These are phyloP conservation scores for Talaromyces nanjingensis DNA, from an alignment of 495 filamentous ascomycete species.

Conservation along the genomic window DNA sequence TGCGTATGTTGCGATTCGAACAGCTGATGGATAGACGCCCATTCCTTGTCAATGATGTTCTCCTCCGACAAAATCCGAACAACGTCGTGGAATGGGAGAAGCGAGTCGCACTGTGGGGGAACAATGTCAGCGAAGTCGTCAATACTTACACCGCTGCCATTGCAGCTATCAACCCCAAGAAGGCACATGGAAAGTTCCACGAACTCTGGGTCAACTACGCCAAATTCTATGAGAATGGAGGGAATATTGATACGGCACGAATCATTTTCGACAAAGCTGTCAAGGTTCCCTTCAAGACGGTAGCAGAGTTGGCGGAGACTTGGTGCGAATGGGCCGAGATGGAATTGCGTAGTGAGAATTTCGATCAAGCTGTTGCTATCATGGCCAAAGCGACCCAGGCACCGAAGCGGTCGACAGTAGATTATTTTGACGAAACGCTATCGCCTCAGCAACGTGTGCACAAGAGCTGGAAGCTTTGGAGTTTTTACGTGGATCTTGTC, in stretches of 20 bases:
- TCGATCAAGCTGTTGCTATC: slow-evolving; percentile 86
- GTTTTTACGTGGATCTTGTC: slow-evolving; percentile 97
- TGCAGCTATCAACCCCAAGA: slow-evolving; percentile 86
- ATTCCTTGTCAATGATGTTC: slow-evolving; percentile 94
- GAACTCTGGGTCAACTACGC: slow-evolving; percentile 97
- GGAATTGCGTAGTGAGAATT: slow-evolving; percentile 92
- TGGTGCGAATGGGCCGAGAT: slow-evolving; percentile 99
- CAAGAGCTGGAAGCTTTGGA: slow-evolving; percentile 99
- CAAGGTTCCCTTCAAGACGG: slow-evolving; percentile 93
- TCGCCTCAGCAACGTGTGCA: slow-evolving; percentile 94
- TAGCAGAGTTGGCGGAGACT: slow-evolving; percentile 90
- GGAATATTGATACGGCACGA: slow-evolving; percentile 75
- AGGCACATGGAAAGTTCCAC: slow-evolving; percentile 88
- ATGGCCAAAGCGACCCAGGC: slow-evolving; percentile 97
- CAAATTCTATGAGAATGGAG: slow-evolving; percentile 90
- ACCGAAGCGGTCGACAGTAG: slow-evolving; percentile 87
- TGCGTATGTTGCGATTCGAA: slow-evolving; percentile 96
- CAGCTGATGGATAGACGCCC: slow-evolving; percentile 95
- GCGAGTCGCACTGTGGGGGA: slow-evolving; percentile 87
- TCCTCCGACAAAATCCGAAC: slow-evolving; percentile 91
- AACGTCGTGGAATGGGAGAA: slow-evolving; percentile 98
- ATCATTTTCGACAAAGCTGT: slow-evolving; percentile 97
- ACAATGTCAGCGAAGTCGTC: slow-evolving; percentile 85
- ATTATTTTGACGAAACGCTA: slow-evolving; percentile 95
- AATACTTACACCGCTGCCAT: slow-evolving; percentile 96